Percentiles rank a stretch among this genome's conserved stretches.
Conservation (phyloP, 2,329 filamentous ascomycete genomes). For the Fusarium brachygibbosum region DNA sequence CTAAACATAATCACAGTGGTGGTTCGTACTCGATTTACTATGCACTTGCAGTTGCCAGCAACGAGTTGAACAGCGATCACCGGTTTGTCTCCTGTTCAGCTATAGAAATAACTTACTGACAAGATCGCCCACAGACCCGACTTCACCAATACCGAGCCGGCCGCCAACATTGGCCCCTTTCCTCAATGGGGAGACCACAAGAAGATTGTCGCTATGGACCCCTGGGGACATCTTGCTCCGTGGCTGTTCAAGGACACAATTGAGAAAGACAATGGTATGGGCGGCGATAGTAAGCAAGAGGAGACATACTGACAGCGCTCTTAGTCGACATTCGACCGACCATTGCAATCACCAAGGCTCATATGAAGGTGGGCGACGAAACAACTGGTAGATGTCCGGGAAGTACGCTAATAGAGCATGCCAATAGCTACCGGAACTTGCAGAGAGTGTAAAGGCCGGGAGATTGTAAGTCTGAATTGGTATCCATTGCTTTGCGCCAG, state of each 20-base stretch:
- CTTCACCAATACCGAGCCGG: conserved; percentile 85
- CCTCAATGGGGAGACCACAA: conserved; percentile 89
- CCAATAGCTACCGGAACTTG: conserved; percentile 83
- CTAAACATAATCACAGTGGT: conserved; percentile 62
- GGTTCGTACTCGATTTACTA: conserved; percentile 98
- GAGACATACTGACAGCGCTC: conserved; percentile 17
- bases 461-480: conserved; percentile 66
- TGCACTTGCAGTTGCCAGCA: conserved; percentile 90
- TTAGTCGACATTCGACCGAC: conserved; percentile 87
- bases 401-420: conserved; percentile 11
- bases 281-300: conserved; percentile 5
- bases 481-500: background rate
- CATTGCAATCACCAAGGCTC: conserved; percentile 90
- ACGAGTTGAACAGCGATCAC: conserved; percentile 87
- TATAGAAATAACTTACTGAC: conserved; percentile 10
- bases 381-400: background rate
- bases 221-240: conserved; percentile 87
- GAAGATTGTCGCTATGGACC: conserved; percentile 99
- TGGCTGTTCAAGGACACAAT: conserved; percentile 87
- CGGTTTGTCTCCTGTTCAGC: conserved; percentile 58
- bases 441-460: conserved; percentile 85
- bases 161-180: conserved; percentile 89
- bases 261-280: conserved; percentile 75
- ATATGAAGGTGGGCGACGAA: conserved; percentile 78
- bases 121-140: conserved; percentile 60